A percentile compares a stretch with the other conserved stretches of the same genome.
These are phyloP conservation scores for Cenchrus fungigraminus DNA, from an alignment of 176 grass and related monocot species.

Conservation along the genomic window DNA sequence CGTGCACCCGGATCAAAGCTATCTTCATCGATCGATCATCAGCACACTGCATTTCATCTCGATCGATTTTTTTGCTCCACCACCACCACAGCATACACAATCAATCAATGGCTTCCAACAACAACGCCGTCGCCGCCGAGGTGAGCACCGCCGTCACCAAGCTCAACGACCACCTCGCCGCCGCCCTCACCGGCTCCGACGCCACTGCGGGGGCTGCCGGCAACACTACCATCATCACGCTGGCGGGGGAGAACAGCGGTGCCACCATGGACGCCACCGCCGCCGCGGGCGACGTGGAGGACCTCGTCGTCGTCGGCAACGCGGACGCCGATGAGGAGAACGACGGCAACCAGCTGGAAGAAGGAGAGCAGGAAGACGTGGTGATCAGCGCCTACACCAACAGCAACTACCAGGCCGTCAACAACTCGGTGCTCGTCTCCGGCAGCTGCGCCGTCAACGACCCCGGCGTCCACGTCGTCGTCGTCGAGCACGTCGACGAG, in stretches of 20 bases:
- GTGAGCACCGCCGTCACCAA: constrained; percentile 50
- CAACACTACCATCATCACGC: constrained; percentile 59
- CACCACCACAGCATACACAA: neutral
- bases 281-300: constrained; percentile 15
- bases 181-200: constrained; percentile 14
- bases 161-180: constrained; percentile 64
- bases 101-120: constrained; percentile 33
- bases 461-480: constrained; percentile 71
- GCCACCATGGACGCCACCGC: constrained; percentile 50
- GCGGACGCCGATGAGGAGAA: neutral
- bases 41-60: neutral
- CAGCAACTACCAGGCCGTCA: constrained; percentile 98
- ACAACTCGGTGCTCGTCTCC: constrained; percentile 88
- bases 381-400: constrained; percentile 65
- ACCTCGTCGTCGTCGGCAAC: constrained; percentile 51
- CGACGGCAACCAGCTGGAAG: neutral
- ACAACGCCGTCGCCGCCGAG: constrained; percentile 28
- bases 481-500: constrained; percentile 56
- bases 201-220: neutral
- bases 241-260: constrained; percentile 70
- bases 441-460: constrained; percentile 72
- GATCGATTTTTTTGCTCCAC: neutral
- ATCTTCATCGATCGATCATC: neutral
- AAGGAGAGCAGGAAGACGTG: constrained; percentile 49
- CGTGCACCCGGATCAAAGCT: neutral